A percentile compares a stretch with the other conserved stretches of the same genome.
These are phyloP conservation scores for Gossypium aridum DNA, from an alignment of 441 rosid genomes.

Conservation along the genomic window DNA sequence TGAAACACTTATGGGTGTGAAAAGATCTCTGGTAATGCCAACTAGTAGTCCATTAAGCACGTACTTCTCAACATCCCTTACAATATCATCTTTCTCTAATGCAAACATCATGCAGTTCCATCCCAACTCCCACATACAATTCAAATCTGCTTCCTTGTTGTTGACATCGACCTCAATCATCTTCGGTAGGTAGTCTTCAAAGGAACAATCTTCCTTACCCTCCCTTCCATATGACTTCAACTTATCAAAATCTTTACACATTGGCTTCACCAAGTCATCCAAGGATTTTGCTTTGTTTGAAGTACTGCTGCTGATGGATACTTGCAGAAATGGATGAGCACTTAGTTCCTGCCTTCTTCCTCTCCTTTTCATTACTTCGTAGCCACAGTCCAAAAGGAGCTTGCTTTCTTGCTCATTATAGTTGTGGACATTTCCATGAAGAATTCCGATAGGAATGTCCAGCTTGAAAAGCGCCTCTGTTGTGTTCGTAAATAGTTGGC, in stretches of 20 bases:
- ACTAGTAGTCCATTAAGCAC: slow-evolving; percentile 53
- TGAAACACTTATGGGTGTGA: neutral
- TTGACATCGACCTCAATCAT: slow-evolving; percentile 61
- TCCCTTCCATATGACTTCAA: slow-evolving; percentile 49
- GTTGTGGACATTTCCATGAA: slow-evolving; percentile 16
- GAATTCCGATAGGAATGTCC: slow-evolving; percentile 40
- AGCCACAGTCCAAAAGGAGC: slow-evolving; percentile 62
- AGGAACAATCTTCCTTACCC: slow-evolving; percentile 26
- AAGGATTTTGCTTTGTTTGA: slow-evolving; percentile 34
- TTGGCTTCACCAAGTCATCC: slow-evolving; percentile 55
- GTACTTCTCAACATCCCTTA: slow-evolving; percentile 58
- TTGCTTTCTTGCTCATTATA: slow-evolving; percentile 39
- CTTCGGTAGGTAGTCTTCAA: slow-evolving; percentile 55
- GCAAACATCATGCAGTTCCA: slow-evolving; percentile 48
- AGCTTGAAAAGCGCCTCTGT: slow-evolving; percentile 73
- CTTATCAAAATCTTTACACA: slow-evolving; percentile 48
- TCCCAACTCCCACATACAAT: slow-evolving; percentile 85
- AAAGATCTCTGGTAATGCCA: slow-evolving; percentile 52
- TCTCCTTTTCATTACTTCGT: slow-evolving; percentile 73
- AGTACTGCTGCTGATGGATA: slow-evolving; percentile 22
- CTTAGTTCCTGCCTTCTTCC: slow-evolving; percentile 68
- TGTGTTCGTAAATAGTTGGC: slow-evolving; percentile 61
- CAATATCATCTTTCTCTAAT: slow-evolving; percentile 57
- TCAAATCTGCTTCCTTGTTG: slow-evolving; percentile 44
- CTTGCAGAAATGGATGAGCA: slow-evolving; percentile 47